Base-by-base conservation (phyloP, 176 grass and related monocot genomes). In the Pharus latifolius region DNA sequence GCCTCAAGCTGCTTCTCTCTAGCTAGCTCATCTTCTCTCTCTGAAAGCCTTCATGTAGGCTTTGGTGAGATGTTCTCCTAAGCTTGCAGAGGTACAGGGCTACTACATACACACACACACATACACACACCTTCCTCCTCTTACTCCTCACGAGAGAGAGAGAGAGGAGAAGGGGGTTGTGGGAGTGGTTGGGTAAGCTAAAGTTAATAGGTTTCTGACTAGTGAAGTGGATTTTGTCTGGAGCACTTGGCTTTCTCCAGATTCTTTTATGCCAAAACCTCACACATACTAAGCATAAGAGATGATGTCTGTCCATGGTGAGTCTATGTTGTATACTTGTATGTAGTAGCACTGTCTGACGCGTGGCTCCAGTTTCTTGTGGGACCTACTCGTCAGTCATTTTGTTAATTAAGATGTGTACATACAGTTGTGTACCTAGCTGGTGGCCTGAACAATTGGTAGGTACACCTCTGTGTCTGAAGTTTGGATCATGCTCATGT, bases 161-260 rank as follows among this genome's bases (percentile, higher is more conserved):
- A 30, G 30, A 17, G 16, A 8, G 20, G 1, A 0, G 25, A 45
- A 64, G 75, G 23, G 29, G 19, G n/a, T n/a, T n/a, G n/a, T n/a
- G n/a, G n/a, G 51, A 18, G 17, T 9, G 58, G 10, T 23, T 60
- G 71, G 44, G 61, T 46, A 63, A 18, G 64, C 66, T 77, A 78
- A 84, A 67, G 61, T 34, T 38, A 75, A 72, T 72, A 56, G 44
- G n/a, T n/a, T 44, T 84, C 66, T 65, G 71, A 54, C 60, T 15
- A 52, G 43, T 76, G 87, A 89, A 86, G 78, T 84, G 69, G 91
- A 54, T 84, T 96, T 95, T 96, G 91, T 96, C 91, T 27, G 84
- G 78, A 85, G 91, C 78, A 66, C 81, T 82, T 88, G 84, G 81
- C 80, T 48, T 61, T 59, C 73, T 49, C 56, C 80, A 87, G 87